These are phyloP conservation scores for Avena sativa DNA, from an alignment of 176 grass and related monocot species.

Conservation along the genomic window DNA sequence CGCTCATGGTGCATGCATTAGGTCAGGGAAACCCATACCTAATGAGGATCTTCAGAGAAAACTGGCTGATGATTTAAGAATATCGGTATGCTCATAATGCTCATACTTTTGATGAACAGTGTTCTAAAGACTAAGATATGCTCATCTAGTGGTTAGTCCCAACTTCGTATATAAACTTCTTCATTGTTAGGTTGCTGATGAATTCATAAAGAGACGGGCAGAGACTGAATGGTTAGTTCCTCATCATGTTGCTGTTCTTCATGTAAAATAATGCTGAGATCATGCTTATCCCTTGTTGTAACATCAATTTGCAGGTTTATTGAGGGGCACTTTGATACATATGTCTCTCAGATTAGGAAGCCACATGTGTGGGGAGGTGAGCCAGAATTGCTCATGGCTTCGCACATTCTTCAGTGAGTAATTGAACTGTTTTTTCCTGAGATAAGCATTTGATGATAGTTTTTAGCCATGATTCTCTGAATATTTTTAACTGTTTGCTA, in stretches of 20 bases:
- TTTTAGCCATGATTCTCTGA: not conserved
- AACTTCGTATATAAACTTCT: not conserved
- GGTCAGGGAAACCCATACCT: slow-evolving; percentile 55
- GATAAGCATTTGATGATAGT: not conserved
- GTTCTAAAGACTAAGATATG: not conserved
- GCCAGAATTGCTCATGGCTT: slow-evolving; percentile 82
- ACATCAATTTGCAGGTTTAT: slow-evolving; percentile 57
- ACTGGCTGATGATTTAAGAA: slow-evolving; percentile 77
- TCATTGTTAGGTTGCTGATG: slow-evolving; percentile 63
- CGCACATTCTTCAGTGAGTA: slow-evolving; percentile 79
- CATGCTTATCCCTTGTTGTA: not conserved
- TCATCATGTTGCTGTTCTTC: not conserved
- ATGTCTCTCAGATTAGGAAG: slow-evolving; percentile 71
- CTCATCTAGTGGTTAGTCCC: not conserved
- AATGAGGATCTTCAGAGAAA: slow-evolving; percentile 58
- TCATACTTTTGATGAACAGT: not conserved
- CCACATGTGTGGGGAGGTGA: slow-evolving; percentile 86
- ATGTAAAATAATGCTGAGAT: not conserved
- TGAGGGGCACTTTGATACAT: slow-evolving; percentile 75
- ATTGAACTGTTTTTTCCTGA: not conserved
- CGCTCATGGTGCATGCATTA: slow-evolving; percentile 61
- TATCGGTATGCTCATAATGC: slow-evolving; percentile 40
- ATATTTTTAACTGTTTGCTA: not conserved
- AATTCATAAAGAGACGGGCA: slow-evolving; percentile 65
- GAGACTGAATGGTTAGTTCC: slow-evolving; percentile 75